Percentiles rank a stretch among this genome's conserved stretches.
Evolutionary conservation across 2,329 filamentous ascomycete genomes (phyloP).

Genomic region (Penicillium sp.): DNA sequence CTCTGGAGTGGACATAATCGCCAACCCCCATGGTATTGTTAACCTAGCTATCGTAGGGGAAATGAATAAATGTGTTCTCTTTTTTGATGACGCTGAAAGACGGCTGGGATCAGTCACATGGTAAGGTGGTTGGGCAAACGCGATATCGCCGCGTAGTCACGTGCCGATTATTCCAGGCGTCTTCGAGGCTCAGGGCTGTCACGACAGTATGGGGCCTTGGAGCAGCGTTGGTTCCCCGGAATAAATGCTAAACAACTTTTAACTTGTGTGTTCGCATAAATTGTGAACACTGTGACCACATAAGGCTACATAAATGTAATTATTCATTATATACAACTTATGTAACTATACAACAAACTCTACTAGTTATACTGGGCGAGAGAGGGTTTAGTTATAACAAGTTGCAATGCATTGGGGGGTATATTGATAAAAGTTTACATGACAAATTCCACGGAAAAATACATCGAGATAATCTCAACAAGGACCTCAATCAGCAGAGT

Average conservation of each 20-base stretch:
- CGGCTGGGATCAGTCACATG: not conserved
- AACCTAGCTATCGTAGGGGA: not conserved
- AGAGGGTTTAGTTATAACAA: not conserved
- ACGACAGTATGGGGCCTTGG: not conserved
- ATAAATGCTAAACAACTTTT: not conserved
- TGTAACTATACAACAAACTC: not conserved
- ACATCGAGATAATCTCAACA: not conserved
- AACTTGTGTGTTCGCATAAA: not conserved
- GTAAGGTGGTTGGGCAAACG: conserved; percentile 13
- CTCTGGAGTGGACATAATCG: conserved; percentile 42
- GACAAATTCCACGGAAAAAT: not conserved
- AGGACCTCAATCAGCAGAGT: conserved; percentile 4
- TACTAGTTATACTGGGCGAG: not conserved
- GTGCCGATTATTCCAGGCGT: conserved; percentile 15
- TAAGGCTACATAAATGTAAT: not conserved
- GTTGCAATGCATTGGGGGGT: not conserved
- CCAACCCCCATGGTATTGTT: conserved; percentile 39
- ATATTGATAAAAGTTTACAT: not conserved
- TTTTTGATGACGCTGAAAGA: not conserved
- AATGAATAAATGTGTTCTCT: not conserved
- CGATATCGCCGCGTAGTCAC: conserved; percentile 32
- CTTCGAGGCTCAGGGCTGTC: not conserved
- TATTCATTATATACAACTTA: not conserved
- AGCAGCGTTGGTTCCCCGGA: not conserved
- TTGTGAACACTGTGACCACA: not conserved